Evolutionary conservation across 1,284 basidiomycete species (phyloP).

Genomic region (Ceratobasidium sp.): DNA sequence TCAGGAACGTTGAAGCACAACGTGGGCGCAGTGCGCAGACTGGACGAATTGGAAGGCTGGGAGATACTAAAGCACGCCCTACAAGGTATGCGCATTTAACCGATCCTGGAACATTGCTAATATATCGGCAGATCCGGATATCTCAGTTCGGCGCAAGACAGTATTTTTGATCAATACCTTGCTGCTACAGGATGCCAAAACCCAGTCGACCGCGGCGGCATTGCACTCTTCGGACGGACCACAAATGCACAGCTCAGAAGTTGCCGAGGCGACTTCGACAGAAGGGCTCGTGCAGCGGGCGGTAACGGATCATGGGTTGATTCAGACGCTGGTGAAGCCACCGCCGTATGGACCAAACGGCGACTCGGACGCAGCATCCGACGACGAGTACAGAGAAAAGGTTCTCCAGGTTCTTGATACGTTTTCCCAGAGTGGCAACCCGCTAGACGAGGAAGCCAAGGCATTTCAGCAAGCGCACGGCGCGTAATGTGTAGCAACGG

Average conservation of each 20-base stretch:
- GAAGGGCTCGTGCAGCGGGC: constrained; percentile 12
- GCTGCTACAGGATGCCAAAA: constrained; percentile 56
- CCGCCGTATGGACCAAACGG: constrained; percentile 14
- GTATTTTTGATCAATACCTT: constrained; percentile 85
- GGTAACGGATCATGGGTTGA: constrained; percentile 11
- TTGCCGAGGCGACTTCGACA: background rate
- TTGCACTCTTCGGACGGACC: constrained; percentile 23
- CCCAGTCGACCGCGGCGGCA: constrained; percentile 1
- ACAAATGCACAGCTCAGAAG: background rate
- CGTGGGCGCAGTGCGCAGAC: constrained; percentile 65
- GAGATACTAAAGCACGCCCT: constrained; percentile 64
- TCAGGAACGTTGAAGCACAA: constrained; percentile 88
- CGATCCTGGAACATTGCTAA: constrained; percentile 42
- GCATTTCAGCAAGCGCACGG: constrained; percentile 19
- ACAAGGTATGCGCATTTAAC: constrained; percentile 56
- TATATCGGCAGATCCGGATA: constrained; percentile 68
- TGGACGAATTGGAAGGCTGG: constrained; percentile 73
- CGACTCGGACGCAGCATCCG: constrained; percentile 2
- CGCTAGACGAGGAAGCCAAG: background rate
- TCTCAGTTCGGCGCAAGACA: constrained; percentile 80
- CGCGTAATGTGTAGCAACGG: constrained; percentile 24
- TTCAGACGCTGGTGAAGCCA: constrained; percentile 4
- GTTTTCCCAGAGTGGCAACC: background rate
- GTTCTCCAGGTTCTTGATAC: constrained; percentile 2
- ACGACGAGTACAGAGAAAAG: constrained; percentile 18